Evolutionary conservation across 139 green algal genomes (phyloP).

Genomic region (Micractinium sp.): DNA sequence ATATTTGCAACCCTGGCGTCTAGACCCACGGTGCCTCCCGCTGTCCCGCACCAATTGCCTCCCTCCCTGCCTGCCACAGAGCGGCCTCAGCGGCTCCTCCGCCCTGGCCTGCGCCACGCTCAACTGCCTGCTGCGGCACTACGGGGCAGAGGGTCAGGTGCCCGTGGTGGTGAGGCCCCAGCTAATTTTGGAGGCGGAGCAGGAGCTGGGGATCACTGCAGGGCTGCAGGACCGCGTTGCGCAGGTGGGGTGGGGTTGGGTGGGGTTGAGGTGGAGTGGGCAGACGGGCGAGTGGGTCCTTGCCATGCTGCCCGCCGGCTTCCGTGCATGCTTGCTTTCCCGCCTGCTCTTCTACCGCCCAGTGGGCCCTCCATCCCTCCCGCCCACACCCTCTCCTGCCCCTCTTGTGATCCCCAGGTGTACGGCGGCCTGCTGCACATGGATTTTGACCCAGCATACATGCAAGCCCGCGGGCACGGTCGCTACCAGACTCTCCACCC

Average conservation of each 20-base stretch:
- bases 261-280: background rate
- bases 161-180: slow-evolving; percentile 58
- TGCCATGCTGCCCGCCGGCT: background rate
- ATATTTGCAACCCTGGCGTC: background rate
- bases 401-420: slow-evolving; percentile 57
- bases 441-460: slow-evolving; percentile 67
- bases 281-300: background rate
- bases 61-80: background rate
- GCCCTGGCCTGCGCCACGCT: slow-evolving; percentile 86
- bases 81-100: slow-evolving; percentile 86
- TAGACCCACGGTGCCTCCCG: background rate
- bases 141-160: slow-evolving; percentile 63
- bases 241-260: slow-evolving; percentile 59
- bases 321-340: too few relatives aligned
- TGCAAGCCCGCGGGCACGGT: slow-evolving; percentile 43
- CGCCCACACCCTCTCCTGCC: background rate
- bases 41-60: too few relatives aligned
- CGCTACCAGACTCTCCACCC: slow-evolving; percentile 9
- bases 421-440: slow-evolving; percentile 91
- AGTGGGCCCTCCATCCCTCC: too few relatives aligned
- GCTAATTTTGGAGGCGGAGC: slow-evolving; percentile 82
- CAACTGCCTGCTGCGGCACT: slow-evolving; percentile 84
- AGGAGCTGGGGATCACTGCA: slow-evolving; percentile 87
- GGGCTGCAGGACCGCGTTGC: slow-evolving; percentile 92
- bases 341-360: too few relatives aligned